Evolutionary conservation across 2,329 filamentous ascomycete genomes (phyloP).

Genomic region (Aspergillus novoparasiticus): DNA sequence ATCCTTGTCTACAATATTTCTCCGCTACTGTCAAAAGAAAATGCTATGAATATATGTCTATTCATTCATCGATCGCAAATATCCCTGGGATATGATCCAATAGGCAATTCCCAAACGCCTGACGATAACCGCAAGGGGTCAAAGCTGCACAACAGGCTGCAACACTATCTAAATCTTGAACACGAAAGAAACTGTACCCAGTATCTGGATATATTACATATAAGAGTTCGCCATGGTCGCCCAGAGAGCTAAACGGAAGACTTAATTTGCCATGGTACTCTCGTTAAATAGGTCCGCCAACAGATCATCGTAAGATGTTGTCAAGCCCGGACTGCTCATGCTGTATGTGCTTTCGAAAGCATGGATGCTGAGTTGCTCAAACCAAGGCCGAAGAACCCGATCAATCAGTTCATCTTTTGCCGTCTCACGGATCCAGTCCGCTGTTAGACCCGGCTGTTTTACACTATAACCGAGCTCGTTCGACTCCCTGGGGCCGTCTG

Average conservation of each 20-base stretch:
- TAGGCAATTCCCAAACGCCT: neutral
- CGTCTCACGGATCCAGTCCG: conserved; percentile 55
- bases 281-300: conserved; percentile 80
- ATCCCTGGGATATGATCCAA: neutral
- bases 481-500: conserved; percentile 28
- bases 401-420: conserved; percentile 66
- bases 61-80: neutral
- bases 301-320: conserved; percentile 64
- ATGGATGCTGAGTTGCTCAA: conserved; percentile 87
- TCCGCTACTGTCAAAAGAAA: neutral
- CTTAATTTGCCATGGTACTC: conserved; percentile 55
- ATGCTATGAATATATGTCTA: neutral
- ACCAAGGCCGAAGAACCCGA: conserved; percentile 81
- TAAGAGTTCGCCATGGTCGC: neutral
- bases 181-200: neutral
- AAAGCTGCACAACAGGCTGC: neutral
- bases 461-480: conserved; percentile 33
- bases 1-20: neutral
- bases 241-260: neutral
- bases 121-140: neutral
- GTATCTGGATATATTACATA: neutral
- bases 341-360: conserved; percentile 92
- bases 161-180: neutral
- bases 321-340: conserved; percentile 70
- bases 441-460: conserved; percentile 46